Base-by-base conservation (phyloP, 176 grass and related monocot species). In the Poa annua region DNA sequence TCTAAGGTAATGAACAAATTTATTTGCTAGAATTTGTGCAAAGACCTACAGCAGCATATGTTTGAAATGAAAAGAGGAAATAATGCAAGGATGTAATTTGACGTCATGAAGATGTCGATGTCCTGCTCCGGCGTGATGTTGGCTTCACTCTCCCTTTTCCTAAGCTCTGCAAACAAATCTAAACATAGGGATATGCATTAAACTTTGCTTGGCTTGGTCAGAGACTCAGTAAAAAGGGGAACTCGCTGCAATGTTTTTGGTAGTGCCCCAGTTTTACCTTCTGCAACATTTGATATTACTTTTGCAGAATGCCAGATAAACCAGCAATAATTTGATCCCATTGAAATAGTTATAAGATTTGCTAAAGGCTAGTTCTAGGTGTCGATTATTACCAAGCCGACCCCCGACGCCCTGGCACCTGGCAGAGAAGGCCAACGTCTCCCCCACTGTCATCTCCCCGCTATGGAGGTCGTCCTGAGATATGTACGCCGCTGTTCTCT, bases 71-170 rank as follows among this genome's bases (percentile, higher is more conserved):
- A 15, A n/a, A 32, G 5, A 33, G 24, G 2, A 63, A 32, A 63
- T 33, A 33, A 0, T 5, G 7, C 60, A 63, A 63, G 12, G 25
- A 33, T 63, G 25, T 63, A 63, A 32, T 26, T 75, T 75, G 35
- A 92, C 90, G 84, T 92, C 90, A 94, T 94, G 75, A 82, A 94
- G 26, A 81, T 10, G 78, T 85, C 92, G 6, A 94, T 80, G 76
- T 91, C 89, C 6, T 88, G 81, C 3, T 94, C 89, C 1, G 89
- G 78, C 20, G 76, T 89, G 29, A 94, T 59, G 64, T 77, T 61
- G 24, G 77, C 84, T 24, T 82, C 77, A 63, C 71, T 84, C 77
- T 91, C 92, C 73, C 92, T 87, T 78, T 85, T 89, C 11, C 42
- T 32, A 60, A 94, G 57, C 59, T 94, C 92, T 35, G 77, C 62